A percentile compares a stretch with the other conserved stretches of the same genome.
phyloP scores from a whole-genome alignment of 768 basidiomycete genomes.

The Floccularia luteovirens region DNA sequence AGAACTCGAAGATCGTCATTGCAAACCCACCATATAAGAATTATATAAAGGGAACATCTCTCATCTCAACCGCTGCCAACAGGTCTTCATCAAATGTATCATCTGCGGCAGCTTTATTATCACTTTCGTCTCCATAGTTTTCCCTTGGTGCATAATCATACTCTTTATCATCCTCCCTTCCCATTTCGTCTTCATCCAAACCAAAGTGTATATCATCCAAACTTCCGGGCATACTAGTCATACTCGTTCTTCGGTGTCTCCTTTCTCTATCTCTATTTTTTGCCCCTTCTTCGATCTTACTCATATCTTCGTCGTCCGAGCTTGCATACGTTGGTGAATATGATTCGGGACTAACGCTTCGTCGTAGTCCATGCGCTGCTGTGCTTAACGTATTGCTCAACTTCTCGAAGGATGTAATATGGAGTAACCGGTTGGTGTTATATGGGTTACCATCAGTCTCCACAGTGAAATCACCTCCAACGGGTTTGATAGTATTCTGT shows the following conservation, averaged over 20 bases:
- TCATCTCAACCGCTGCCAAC: conserved; percentile 78
- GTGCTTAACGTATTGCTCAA: conserved; percentile 49
- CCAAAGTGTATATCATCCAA: conserved; percentile 52
- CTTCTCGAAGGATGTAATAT: conserved; percentile 74
- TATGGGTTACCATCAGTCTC: conserved; percentile 14
- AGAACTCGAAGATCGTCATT: too few species aligned
- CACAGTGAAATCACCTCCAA: neutral
- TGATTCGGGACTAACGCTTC: conserved; percentile 50
- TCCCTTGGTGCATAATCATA: conserved; percentile 22
- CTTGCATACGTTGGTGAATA: conserved; percentile 42
- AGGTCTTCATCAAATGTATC: conserved; percentile 77
- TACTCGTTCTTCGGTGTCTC: conserved; percentile 48
- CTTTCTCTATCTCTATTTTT: conserved; percentile 26
- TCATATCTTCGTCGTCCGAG: conserved; percentile 47
- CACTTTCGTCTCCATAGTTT: conserved; percentile 26
- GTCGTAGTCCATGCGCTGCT: conserved; percentile 25
- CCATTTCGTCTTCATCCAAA: conserved; percentile 43
- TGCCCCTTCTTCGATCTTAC: conserved; percentile 30
- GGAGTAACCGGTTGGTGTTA: conserved; percentile 43
- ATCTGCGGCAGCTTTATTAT: conserved; percentile 45
- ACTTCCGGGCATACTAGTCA: conserved; percentile 85
- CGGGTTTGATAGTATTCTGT: neutral
- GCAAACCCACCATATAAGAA: too few species aligned
- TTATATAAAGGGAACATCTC: conserved; percentile 63
- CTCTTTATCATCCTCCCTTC: conserved; percentile 21